Evolutionary conservation across 2,329 filamentous ascomycete genomes (phyloP).

Genomic region (Amylocarpus encephaloides): DNA sequence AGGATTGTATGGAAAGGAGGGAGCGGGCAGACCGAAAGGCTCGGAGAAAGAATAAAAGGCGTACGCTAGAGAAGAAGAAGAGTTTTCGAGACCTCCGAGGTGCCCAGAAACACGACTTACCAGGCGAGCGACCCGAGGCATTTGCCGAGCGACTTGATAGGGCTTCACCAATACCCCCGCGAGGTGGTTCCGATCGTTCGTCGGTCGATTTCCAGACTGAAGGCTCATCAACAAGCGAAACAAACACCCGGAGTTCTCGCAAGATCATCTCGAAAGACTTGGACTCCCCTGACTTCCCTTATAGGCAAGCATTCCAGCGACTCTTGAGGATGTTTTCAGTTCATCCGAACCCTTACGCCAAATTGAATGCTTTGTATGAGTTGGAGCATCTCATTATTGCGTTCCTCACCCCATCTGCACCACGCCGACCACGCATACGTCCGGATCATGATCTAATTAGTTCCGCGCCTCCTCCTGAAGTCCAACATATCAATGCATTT

Average conservation of each 20-base stretch:
- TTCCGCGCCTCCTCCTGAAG: slow-evolving; percentile 43
- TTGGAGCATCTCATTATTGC: slow-evolving; percentile 76
- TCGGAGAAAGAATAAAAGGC: slow-evolving; percentile 43
- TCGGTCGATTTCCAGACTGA: slow-evolving; percentile 24
- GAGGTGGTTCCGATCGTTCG: slow-evolving; percentile 19
- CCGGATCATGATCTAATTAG: slow-evolving; percentile 21
- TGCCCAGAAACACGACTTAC: slow-evolving; percentile 36
- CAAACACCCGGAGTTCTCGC: slow-evolving; percentile 9
- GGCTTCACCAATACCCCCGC: slow-evolving; percentile 16
- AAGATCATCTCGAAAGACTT: slow-evolving; percentile 25
- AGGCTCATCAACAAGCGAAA: slow-evolving; percentile 27
- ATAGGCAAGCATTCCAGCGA: slow-evolving; percentile 70
- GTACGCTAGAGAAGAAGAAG: slow-evolving; percentile 56
- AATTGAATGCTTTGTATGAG: slow-evolving; percentile 77
- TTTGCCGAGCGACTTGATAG: slow-evolving; percentile 23
- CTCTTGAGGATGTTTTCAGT: slow-evolving; percentile 82
- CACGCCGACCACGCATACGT: slow-evolving; percentile 25
- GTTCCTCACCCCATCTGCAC: slow-evolving; percentile 54
- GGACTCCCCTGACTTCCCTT: slow-evolving; percentile 59
- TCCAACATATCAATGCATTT: slow-evolving; percentile 27
- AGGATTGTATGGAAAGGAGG: slow-evolving; percentile 58
- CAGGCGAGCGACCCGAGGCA: slow-evolving; percentile 20
- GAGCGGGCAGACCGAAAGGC: slow-evolving; percentile 37
- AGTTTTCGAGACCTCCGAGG: slow-evolving; percentile 60
- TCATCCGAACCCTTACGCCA: slow-evolving; percentile 79